Percentiles rank a stretch among this genome's conserved stretches.
Evolutionary conservation across 257 asterid species (phyloP).

Genomic region (Nicotiana knightiana): DNA sequence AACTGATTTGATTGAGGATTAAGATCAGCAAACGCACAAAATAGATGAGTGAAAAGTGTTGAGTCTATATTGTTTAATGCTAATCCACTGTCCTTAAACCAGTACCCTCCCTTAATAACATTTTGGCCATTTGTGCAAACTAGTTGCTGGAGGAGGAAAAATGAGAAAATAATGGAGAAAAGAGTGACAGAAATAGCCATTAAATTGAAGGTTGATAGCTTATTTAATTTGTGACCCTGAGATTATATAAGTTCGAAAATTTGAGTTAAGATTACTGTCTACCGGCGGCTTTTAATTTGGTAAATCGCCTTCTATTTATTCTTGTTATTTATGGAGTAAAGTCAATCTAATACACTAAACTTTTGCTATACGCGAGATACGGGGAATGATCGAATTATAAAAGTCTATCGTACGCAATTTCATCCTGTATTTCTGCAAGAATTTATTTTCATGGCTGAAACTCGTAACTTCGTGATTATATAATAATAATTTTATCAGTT

Average conservation of each 20-base stretch:
- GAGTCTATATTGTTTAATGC: constrained; percentile 30
- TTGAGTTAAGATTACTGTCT: neutral
- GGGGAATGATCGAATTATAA: too few species aligned
- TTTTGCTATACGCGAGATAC: too few species aligned
- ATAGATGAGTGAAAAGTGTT: constrained; percentile 42
- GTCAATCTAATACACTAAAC: fast-evolving
- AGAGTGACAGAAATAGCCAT: constrained; percentile 28
- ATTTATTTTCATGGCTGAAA: too few species aligned
- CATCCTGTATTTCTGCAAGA: too few species aligned
- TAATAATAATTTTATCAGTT: too few species aligned
- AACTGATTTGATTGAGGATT: constrained; percentile 28
- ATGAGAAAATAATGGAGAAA: neutral
- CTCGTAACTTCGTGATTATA: too few species aligned
- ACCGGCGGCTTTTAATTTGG: neutral
- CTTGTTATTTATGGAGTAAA: too few species aligned
- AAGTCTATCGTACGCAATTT: too few species aligned
- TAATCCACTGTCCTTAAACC: constrained; percentile 41
- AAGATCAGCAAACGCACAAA: constrained; percentile 48
- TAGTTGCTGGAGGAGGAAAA: constrained; percentile 15
- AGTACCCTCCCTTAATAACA: constrained; percentile 38
- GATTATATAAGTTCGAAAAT: neutral
- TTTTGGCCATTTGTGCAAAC: constrained; percentile 20
- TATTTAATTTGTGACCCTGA: neutral
- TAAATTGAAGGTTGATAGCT: neutral
- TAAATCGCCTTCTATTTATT: too few species aligned